These are phyloP conservation scores for Aspergillus amoenus DNA, from an alignment of 2,329 filamentous ascomycete species.

Conservation along the genomic window DNA sequence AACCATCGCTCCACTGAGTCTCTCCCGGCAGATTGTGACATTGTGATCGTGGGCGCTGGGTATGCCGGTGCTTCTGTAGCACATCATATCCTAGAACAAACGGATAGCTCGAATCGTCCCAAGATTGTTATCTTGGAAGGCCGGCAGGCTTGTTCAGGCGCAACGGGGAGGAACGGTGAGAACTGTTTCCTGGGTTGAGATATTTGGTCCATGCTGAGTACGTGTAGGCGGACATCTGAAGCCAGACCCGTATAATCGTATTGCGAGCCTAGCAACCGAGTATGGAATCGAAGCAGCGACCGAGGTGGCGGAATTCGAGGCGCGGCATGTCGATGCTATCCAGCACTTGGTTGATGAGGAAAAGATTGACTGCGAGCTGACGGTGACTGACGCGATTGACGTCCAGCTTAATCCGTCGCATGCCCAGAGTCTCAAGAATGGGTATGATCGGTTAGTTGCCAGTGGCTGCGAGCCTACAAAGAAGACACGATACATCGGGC, in stretches of 20 bases:
- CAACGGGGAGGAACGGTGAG: constrained; percentile 42
- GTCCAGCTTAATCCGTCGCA: constrained; percentile 35
- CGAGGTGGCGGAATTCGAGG: constrained; percentile 43
- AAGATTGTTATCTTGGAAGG: constrained; percentile 42
- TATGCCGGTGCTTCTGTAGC: constrained; percentile 45
- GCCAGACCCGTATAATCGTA: constrained; percentile 43
- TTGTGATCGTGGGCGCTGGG: constrained; percentile 48
- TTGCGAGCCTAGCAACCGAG: constrained; percentile 30
- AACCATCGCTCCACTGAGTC: constrained; percentile 39
- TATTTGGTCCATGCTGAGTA: not conserved
- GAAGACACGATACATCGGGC: constrained; percentile 24
- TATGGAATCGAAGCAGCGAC: constrained; percentile 37
- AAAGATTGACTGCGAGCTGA: constrained; percentile 45
- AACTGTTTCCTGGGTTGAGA: no score
- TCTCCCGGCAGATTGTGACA: constrained; percentile 41
- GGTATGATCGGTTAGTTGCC: constrained; percentile 20
- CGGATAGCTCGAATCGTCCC: not conserved
- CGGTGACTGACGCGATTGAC: constrained; percentile 40
- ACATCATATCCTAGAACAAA: constrained; percentile 38
- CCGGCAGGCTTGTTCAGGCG: constrained; percentile 42
- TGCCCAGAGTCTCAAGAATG: constrained; percentile 30
- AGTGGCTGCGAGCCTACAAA: constrained; percentile 24
- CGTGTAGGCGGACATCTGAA: constrained; percentile 41
- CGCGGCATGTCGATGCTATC: constrained; percentile 40
- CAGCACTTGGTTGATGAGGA: constrained; percentile 41